These are phyloP conservation scores for Ascochyta viciae-villosae DNA, from an alignment of 2,329 filamentous ascomycete genomes.

Conservation along the genomic window DNA sequence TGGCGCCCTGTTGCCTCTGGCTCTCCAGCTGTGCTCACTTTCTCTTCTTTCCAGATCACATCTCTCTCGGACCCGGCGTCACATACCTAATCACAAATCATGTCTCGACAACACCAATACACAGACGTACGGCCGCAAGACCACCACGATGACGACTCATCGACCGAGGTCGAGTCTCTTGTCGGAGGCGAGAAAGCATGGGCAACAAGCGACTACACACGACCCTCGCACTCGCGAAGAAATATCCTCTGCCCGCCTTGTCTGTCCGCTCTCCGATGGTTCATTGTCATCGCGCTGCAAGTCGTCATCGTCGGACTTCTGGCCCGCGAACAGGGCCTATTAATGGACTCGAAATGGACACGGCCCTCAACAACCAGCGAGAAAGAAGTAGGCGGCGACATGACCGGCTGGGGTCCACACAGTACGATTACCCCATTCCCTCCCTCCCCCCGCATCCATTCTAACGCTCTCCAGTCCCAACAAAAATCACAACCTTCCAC, in stretches of 20 bases:
- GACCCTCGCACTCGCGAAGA: slow-evolving; percentile 27
- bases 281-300: slow-evolving; percentile 41
- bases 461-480: slow-evolving; percentile 32
- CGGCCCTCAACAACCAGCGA: slow-evolving; percentile 32
- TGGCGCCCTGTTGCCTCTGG: slow-evolving; percentile 23
- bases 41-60: slow-evolving; percentile 14
- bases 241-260: slow-evolving; percentile 21
- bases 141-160: slow-evolving; percentile 40
- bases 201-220: slow-evolving; percentile 27
- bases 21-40: slow-evolving; percentile 40
- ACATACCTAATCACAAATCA: slow-evolving; percentile 21
- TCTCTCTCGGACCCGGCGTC: slow-evolving; percentile 30
- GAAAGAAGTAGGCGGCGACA: slow-evolving; percentile 42
- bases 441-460: too few relatives aligned
- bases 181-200: slow-evolving; percentile 40
- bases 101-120: slow-evolving; percentile 43
- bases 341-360: slow-evolving; percentile 29
- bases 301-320: slow-evolving; percentile 40
- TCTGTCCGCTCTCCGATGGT: slow-evolving; percentile 36
- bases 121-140: slow-evolving; percentile 34
- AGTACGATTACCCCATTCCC: slow-evolving; percentile 23
- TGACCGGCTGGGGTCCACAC: slow-evolving; percentile 44
- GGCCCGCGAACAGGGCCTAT: slow-evolving; percentile 39
- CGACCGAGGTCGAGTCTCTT: slow-evolving; percentile 44
- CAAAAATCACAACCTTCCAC: slow-evolving; percentile 42